Conservation (phyloP, 2,329 filamentous ascomycete genomes). For the Chalaropsis ovoidea region DNA sequence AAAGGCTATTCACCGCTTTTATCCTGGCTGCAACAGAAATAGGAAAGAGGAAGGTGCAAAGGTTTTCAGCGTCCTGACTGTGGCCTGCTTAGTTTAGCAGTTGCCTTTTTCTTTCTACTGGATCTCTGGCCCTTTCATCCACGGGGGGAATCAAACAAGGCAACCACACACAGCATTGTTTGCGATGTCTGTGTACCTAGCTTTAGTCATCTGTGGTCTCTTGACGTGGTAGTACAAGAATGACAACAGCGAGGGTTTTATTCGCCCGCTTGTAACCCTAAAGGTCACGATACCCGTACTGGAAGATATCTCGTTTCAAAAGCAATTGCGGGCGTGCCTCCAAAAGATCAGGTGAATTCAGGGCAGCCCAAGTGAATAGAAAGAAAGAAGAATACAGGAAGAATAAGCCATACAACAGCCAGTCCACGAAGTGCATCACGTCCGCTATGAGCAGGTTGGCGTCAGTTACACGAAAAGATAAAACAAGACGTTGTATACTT, state of each 20-base stretch:
- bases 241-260: background rate
- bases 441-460: too few species aligned
- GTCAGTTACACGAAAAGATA: too few species aligned
- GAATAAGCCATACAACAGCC: too few species aligned
- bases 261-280: slow-evolving; percentile 3
- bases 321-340: background rate
- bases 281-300: background rate
- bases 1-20: background rate
- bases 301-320: background rate
- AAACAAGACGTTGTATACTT: too few species aligned
- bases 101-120: background rate
- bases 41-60: background rate
- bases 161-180: slow-evolving; percentile 4
- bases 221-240: slow-evolving; percentile 4
- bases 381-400: background rate
- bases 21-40: background rate
- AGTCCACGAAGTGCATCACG: too few species aligned
- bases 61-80: background rate
- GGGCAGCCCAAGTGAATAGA: too few species aligned
- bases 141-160: background rate
- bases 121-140: background rate
- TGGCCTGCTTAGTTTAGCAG: background rate
- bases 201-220: background rate
- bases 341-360: too few species aligned
- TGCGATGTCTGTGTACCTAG: background rate